Evolutionary conservation across 768 basidiomycete species (phyloP).

Genomic region (Crassisporium funariophilum): DNA sequence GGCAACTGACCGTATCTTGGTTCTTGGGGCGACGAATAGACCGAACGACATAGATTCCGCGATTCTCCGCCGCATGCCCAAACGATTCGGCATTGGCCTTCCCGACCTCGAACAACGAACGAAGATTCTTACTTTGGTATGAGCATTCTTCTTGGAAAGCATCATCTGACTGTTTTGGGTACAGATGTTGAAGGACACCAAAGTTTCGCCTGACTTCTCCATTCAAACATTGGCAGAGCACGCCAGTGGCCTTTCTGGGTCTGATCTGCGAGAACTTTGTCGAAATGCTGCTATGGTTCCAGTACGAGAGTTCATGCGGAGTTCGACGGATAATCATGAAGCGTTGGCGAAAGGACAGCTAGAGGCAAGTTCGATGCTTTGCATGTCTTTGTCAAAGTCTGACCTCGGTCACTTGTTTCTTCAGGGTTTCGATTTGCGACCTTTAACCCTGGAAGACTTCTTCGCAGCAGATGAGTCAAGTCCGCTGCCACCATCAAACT

Average conservation of each 20-base stretch:
- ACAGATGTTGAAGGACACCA: conserved; percentile 88
- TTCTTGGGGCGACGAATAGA: conserved; percentile 94
- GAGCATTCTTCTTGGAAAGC: conserved; percentile 16
- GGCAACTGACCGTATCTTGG: conserved; percentile 77
- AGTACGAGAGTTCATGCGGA: conserved; percentile 79
- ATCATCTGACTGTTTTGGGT: conserved; percentile 3
- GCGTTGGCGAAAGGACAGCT: conserved; percentile 52
- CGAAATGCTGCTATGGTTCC: conserved; percentile 93
- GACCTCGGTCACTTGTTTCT: not conserved
- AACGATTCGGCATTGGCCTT: conserved; percentile 84
- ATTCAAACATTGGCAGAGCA: conserved; percentile 63
- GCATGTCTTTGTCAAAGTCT: not conserved
- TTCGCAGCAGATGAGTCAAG: conserved; percentile 42
- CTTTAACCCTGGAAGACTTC: conserved; percentile 74
- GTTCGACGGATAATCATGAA: conserved; percentile 42
- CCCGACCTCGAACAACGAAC: conserved; percentile 78
- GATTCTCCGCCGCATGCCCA: conserved; percentile 96
- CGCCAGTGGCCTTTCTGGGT: conserved; percentile 81
- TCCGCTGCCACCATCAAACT: conserved; percentile 31
- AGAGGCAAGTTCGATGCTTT: conserved; percentile 32
- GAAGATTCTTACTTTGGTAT: conserved; percentile 81
- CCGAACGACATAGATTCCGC: conserved; percentile 90
- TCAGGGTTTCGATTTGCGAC: conserved; percentile 79
- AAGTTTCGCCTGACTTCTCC: conserved; percentile 62
- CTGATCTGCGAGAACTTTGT: conserved; percentile 90